Evolutionary conservation across 2,329 filamentous ascomycete species (phyloP).

Genomic region (Coniochaeta ligniaria): DNA sequence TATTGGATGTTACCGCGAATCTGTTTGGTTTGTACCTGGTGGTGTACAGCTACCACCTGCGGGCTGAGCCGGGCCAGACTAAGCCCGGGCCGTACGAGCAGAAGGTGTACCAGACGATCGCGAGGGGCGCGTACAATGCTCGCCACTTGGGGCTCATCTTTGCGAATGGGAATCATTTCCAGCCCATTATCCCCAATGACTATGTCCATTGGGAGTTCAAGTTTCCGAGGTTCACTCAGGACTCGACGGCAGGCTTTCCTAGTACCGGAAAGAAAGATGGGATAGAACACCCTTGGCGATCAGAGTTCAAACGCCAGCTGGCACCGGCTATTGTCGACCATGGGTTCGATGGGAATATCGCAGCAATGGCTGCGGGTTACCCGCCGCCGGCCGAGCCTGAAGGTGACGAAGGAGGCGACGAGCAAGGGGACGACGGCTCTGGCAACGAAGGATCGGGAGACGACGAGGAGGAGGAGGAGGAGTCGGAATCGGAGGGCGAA

Average conservation of each 20-base stretch:
- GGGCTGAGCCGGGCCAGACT: background rate
- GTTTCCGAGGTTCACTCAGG: conserved; percentile 19
- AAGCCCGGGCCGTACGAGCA: background rate
- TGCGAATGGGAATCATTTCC: conserved; percentile 18
- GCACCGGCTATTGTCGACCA: conserved; percentile 1
- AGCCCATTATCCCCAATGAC: conserved; percentile 24
- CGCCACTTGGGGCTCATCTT: conserved; percentile 20
- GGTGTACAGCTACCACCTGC: conserved; percentile 17
- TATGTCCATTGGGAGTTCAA: conserved; percentile 23
- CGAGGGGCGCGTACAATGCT: conserved; percentile 22
- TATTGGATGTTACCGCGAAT: conserved; percentile 24
- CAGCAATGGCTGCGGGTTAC: background rate
- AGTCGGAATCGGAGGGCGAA: background rate
- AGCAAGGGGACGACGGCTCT: background rate
- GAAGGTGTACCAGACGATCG: conserved; percentile 16
- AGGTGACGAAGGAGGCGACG: background rate
- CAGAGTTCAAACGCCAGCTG: background rate
- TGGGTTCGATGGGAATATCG: background rate
- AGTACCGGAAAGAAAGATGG: background rate
- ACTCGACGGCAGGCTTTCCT: background rate
- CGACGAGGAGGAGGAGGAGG: background rate
- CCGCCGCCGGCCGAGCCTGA: background rate
- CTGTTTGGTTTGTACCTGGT: conserved; percentile 24
- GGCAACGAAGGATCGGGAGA: background rate
- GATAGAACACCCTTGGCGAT: background rate